Evolutionary conservation across 2,329 filamentous ascomycete genomes (phyloP).

Genomic region (Talaromyces sp.): DNA sequence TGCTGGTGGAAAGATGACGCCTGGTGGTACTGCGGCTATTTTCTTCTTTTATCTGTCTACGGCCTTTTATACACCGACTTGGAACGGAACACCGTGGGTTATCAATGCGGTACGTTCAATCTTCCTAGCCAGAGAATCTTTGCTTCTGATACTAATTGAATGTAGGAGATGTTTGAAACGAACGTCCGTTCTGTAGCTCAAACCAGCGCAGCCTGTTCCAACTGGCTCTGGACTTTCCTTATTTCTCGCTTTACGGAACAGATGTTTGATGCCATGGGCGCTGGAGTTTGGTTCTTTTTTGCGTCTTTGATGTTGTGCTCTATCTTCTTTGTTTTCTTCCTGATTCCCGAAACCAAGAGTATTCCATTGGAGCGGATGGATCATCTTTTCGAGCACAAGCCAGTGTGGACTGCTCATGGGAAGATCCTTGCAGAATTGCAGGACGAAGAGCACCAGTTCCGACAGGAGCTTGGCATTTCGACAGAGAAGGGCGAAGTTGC

Average conservation of each 20-base stretch:
- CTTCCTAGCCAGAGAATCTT: neutral
- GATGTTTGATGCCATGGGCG: constrained; percentile 1
- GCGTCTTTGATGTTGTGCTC: neutral
- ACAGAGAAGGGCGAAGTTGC: neutral
- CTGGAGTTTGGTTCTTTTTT: constrained; percentile 3
- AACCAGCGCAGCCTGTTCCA: neutral
- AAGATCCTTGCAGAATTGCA: neutral
- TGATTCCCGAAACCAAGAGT: neutral
- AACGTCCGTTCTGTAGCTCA: neutral
- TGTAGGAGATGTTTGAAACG: neutral
- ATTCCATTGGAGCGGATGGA: neutral
- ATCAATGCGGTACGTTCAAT: neutral
- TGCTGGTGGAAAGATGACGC: neutral
- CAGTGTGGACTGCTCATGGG: neutral
- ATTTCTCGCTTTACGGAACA: neutral
- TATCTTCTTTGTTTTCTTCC: constrained; percentile 1
- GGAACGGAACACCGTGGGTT: constrained; percentile 1
- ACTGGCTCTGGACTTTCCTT: constrained; percentile 5
- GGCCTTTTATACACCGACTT: neutral
- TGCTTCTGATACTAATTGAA: neutral
- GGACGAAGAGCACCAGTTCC: neutral
- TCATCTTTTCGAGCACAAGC: neutral
- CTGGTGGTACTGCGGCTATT: neutral
- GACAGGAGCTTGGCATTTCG: neutral
- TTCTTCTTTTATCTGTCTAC: constrained; percentile 1